These are phyloP conservation scores for Trametes pubescens DNA, from an alignment of 1,284 basidiomycete species.

Conservation along the genomic window DNA sequence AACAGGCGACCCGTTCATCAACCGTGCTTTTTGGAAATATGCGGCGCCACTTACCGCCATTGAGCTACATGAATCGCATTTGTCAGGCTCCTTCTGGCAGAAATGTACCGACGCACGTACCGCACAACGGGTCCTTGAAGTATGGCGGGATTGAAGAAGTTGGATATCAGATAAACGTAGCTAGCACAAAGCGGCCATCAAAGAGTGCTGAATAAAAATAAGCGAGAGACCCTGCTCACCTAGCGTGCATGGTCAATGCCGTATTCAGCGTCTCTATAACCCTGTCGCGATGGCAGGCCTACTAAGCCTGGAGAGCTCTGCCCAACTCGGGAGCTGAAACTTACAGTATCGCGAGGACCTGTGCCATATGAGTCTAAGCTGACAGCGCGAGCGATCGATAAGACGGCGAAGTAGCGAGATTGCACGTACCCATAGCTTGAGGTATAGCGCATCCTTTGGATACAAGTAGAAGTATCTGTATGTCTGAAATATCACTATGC, in stretches of 20 bases:
- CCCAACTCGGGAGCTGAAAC: background rate
- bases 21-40: no score
- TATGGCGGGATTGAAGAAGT: conserved; percentile 5
- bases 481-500: background rate
- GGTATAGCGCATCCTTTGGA: background rate
- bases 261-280: background rate
- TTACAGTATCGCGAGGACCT: background rate
- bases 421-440: conserved; percentile 1
- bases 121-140: background rate
- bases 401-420: no score
- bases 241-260: background rate
- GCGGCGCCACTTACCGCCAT: no score
- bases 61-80: no score
- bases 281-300: background rate
- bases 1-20: no score
- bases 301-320: background rate
- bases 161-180: background rate
- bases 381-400: background rate
- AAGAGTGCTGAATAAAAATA: background rate
- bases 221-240: background rate
- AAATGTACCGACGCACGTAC: background rate
- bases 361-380: no score
- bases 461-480: conserved; percentile 5
- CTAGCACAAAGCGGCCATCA: background rate
- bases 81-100: background rate